phyloP scores from a whole-genome alignment of 2,329 filamentous ascomycete genomes.

The Nothopassalora personata region DNA sequence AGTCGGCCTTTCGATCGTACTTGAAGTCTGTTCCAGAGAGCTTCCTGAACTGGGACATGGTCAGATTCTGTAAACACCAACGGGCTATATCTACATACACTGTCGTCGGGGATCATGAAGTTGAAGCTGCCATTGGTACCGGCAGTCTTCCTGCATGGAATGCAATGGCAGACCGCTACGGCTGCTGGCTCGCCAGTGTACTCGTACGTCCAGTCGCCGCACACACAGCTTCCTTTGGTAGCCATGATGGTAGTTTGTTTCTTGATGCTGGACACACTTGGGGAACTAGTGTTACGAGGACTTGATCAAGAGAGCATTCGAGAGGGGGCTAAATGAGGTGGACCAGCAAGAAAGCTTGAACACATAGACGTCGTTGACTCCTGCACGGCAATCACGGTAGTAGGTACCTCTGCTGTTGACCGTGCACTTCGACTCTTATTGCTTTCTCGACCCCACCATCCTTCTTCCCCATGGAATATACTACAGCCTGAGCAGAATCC shows the following conservation, averaged over 20 bases:
- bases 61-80: conserved; percentile 3
- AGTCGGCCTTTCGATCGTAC: conserved; percentile 27
- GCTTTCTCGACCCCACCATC: background rate
- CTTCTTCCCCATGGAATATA: background rate
- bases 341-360: no score
- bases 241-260: conserved; percentile 8
- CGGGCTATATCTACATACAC: conserved; percentile 13
- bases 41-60: conserved; percentile 23
- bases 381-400: background rate
- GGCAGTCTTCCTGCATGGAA: conserved; percentile 30
- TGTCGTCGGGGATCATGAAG: conserved; percentile 23
- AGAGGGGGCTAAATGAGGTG: background rate
- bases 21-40: conserved; percentile 24
- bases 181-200: conserved; percentile 29
- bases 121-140: conserved; percentile 31
- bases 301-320: background rate
- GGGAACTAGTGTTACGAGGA: background rate
- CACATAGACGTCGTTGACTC: background rate
- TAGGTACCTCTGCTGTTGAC: background rate
- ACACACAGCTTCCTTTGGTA: conserved; percentile 25
- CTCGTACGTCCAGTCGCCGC: conserved; percentile 35
- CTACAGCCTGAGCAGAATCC: background rate
- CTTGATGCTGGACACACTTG: background rate
- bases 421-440: background rate
- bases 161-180: conserved; percentile 30